Percentiles rank a stretch among this genome's conserved stretches.
Evolutionary conservation across 2,329 filamentous ascomycete species (phyloP).

Genomic region (Diaporthe humulicola): DNA sequence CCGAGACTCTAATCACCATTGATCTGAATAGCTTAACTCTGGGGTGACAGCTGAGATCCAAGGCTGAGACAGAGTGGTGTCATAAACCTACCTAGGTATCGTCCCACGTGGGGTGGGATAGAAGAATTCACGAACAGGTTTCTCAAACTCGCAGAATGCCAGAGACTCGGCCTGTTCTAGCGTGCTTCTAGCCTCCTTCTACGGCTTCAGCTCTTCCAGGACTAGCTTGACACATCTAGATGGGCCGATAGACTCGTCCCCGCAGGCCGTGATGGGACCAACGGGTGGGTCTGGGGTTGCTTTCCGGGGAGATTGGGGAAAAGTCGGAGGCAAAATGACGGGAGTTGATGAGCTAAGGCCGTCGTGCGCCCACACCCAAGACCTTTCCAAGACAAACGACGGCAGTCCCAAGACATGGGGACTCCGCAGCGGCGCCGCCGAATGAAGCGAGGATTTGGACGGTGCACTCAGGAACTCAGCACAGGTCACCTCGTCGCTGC

Average conservation of each 20-base stretch:
- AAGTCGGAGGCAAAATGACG: constrained; percentile 18
- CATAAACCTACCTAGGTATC: neutral
- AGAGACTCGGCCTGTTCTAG: neutral
- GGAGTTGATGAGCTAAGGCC: neutral
- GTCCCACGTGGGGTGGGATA: neutral
- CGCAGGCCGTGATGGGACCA: constrained; percentile 9
- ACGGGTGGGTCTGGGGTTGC: constrained; percentile 20
- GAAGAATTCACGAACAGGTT: neutral
- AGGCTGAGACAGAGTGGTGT: neutral
- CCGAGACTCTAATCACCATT: neutral
- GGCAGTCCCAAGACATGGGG: constrained; percentile 9
- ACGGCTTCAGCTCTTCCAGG: constrained; percentile 2
- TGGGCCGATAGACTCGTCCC: constrained; percentile 10
- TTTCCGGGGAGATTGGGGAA: constrained; percentile 27
- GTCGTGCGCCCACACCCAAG: constrained; percentile 14
- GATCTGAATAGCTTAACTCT: too few species aligned
- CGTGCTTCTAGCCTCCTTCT: neutral
- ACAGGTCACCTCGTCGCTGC: neutral
- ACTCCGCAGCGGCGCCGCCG: constrained; percentile 30
- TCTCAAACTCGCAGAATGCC: neutral
- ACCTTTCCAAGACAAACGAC: constrained; percentile 28
- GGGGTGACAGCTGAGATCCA: neutral
- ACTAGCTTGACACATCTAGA: constrained; percentile 21
- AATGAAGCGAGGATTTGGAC: constrained; percentile 23
- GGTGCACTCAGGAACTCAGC: neutral